These are phyloP conservation scores for Elaeis guineensis DNA, from an alignment of 176 grass and related monocot genomes.

Conservation along the genomic window DNA sequence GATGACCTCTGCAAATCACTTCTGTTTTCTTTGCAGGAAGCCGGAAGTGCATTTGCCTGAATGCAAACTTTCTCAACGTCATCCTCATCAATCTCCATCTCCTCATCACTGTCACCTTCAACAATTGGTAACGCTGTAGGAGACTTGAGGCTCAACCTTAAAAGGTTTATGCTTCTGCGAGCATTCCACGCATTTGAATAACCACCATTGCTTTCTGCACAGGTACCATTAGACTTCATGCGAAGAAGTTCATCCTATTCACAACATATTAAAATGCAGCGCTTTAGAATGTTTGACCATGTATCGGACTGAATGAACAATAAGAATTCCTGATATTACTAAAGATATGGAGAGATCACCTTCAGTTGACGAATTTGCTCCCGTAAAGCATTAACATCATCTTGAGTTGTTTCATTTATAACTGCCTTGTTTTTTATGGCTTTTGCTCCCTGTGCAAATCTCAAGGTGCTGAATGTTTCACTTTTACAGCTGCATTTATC, in stretches of 20 bases:
- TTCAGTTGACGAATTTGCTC: slow-evolving; percentile 81
- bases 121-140: slow-evolving; percentile 52
- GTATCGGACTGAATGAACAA: no score
- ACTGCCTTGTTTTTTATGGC: slow-evolving; percentile 92
- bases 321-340: no score
- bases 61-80: slow-evolving; percentile 59
- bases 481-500: slow-evolving; percentile 54
- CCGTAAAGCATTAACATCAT: slow-evolving; percentile 72
- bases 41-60: slow-evolving; percentile 27
- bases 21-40: slow-evolving; percentile 17
- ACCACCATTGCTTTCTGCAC: slow-evolving; percentile 34
- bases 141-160: slow-evolving; percentile 80
- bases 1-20: not conserved
- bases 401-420: slow-evolving; percentile 81
- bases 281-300: no score
- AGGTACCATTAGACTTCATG: slow-evolving; percentile 70
- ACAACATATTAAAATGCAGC: slow-evolving; percentile 1
- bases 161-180: slow-evolving; percentile 66
- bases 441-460: slow-evolving; percentile 94
- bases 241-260: slow-evolving; percentile 81
- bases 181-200: slow-evolving; percentile 66
- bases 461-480: slow-evolving; percentile 83
- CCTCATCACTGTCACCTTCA: slow-evolving; percentile 86
- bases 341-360: slow-evolving; percentile 21
- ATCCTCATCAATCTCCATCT: slow-evolving; percentile 98